These are phyloP conservation scores for Sphaerostilbella broomeana DNA, from an alignment of 2,329 filamentous ascomycete species.

Conservation along the genomic window DNA sequence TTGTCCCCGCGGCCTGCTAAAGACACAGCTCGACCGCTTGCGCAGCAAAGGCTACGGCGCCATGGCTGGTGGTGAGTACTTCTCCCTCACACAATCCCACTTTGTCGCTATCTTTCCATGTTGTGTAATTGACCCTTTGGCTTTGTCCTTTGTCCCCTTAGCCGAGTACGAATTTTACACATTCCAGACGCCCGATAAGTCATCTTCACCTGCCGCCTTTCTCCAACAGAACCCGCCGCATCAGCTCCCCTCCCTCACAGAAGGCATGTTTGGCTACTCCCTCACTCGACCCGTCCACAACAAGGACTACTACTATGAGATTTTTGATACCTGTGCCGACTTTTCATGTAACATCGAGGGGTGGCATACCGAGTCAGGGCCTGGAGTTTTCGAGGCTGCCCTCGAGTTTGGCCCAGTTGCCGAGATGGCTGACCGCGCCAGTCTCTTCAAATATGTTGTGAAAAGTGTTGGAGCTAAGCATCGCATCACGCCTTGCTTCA, in stretches of 20 bases:
- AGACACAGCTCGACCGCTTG: constrained; percentile 60
- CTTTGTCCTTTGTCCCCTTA: constrained; percentile 34
- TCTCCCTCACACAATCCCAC: too few species aligned
- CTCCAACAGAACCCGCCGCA: constrained; percentile 66
- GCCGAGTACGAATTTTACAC: constrained; percentile 96
- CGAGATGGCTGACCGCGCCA: constrained; percentile 86
- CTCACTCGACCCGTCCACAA: constrained; percentile 82
- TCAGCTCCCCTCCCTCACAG: constrained; percentile 71
- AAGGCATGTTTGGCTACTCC: constrained; percentile 95
- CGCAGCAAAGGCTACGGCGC: constrained; percentile 65
- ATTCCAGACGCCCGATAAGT: constrained; percentile 61
- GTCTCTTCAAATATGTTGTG: constrained; percentile 90
- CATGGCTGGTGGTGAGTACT: constrained; percentile 74
- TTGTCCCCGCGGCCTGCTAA: constrained; percentile 72
- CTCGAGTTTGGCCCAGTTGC: constrained; percentile 83
- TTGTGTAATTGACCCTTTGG: too few species aligned
- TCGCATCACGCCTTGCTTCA: constrained; percentile 94
- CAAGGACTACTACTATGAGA: constrained; percentile 84
- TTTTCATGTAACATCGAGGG: constrained; percentile 83
- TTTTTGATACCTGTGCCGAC: constrained; percentile 71
- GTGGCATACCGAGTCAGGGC: constrained; percentile 93
- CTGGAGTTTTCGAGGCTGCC: constrained; percentile 91
- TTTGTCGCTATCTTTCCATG: too few species aligned
- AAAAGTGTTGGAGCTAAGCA: constrained; percentile 82
- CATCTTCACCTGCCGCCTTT: constrained; percentile 65